Evolutionary conservation across 768 basidiomycete genomes (phyloP).

Genomic region (Naganishia vishniacii): DNA sequence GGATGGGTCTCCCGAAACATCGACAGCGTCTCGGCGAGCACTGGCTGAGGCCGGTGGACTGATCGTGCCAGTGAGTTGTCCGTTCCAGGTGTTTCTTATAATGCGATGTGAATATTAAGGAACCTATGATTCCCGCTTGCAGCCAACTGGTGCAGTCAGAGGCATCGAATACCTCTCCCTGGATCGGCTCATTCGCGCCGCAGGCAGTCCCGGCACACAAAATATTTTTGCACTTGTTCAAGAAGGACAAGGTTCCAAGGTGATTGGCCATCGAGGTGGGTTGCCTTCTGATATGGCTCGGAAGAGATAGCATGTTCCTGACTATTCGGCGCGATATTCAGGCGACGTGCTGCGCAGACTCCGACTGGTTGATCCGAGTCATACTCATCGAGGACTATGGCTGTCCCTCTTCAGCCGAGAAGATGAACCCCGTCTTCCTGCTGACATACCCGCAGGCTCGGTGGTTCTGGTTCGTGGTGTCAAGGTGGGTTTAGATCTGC

Average conservation of each 20-base stretch:
- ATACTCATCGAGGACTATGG: background rate
- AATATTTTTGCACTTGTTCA: background rate
- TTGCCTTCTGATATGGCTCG: too few relatives aligned
- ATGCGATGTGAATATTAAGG: background rate
- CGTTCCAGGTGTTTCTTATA: too few relatives aligned
- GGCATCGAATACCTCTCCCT: background rate
- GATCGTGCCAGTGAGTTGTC: constrained; percentile 1
- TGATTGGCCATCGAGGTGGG: background rate
- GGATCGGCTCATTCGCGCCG: background rate
- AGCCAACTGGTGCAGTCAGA: background rate
- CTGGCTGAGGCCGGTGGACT: background rate
- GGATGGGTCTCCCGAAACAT: background rate
- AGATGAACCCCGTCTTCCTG: background rate
- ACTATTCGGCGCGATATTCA: background rate
- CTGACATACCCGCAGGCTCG: background rate
- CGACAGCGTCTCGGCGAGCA: background rate
- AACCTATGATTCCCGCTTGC: background rate
- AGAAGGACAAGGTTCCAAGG: background rate
- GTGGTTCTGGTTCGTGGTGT: background rate
- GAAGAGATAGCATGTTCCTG: too few relatives aligned
- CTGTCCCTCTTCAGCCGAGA: background rate
- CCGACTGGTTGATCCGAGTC: background rate
- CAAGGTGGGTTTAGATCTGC: background rate
- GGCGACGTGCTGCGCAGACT: background rate
- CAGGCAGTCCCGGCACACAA: background rate